These are phyloP conservation scores for Bipolaris victoriae DNA, from an alignment of 2,329 filamentous ascomycete species.

Conservation along the genomic window DNA sequence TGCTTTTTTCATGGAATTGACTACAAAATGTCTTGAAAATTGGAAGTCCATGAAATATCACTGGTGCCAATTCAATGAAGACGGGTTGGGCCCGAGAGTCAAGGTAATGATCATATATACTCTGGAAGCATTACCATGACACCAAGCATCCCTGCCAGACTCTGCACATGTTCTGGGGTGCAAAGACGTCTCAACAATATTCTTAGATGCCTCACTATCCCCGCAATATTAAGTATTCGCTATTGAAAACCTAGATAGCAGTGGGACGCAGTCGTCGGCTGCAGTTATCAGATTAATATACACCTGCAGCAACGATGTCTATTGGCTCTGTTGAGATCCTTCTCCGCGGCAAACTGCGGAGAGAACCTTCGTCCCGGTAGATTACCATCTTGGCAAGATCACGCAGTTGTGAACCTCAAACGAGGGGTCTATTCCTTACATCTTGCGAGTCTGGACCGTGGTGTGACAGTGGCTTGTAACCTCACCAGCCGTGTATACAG, in stretches of 20 bases:
- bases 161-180: too few species aligned
- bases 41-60: neutral
- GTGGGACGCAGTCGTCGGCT: neutral
- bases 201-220: neutral
- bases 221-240: neutral
- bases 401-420: neutral
- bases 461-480: constrained; percentile 1
- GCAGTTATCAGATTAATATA: neutral
- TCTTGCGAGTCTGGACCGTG: neutral
- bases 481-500: neutral
- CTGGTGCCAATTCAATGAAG: neutral
- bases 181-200: too few species aligned
- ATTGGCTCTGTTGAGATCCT: neutral
- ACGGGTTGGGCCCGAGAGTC: too few species aligned
- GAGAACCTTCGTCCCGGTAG: neutral
- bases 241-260: neutral
- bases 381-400: neutral
- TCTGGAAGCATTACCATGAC: too few species aligned
- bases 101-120: too few species aligned
- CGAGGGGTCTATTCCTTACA: neutral
- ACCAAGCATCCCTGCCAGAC: too few species aligned
- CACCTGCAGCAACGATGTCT: neutral
- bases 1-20: neutral
- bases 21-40: neutral
- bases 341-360: neutral